Base-by-base conservation (phyloP, 1,139 yeast genomes). In the Lodderomyces theae region DNA sequence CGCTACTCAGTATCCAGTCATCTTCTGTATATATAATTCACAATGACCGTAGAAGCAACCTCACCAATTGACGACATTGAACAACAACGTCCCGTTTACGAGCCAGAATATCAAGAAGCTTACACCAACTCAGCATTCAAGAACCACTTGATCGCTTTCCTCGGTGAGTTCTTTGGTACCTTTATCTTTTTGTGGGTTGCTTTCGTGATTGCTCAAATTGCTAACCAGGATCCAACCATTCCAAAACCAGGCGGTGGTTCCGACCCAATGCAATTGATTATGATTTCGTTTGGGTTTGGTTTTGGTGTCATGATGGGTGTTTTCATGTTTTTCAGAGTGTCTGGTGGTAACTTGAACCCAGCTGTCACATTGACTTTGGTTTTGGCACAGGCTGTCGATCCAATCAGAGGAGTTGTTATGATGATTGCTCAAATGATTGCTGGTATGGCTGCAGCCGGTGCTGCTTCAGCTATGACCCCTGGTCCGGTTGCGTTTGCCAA, bases 361-460 rank as follows among this genome's bases (percentile, higher is more conserved):
- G 90, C 95, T 38, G 96, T 88, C 37, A 82, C 95, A 28, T 69
- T 86, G 41, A 70, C 92, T 28, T 69, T 87, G 57, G 74, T 80
- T 16, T 66, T 84, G 39, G 84, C 86, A 21, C 77, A 85, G 48
- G 94, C 89, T 41, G 74, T 85, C 47, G 77, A 87, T 34, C 89
- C 92, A 42, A 45, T 82, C 31, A 79, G 95, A 61, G 92, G 86
- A 51, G 63, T 69, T 31, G 60, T 85, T 42, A 79, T 84, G 80
- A 64, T 78, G 63, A 40, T 80, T 42, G 57, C 90, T 35, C 95
- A 88, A 68, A 62, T 87, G 55, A 63, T 86, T 59, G 96, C 84
- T 40, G 95, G 95, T 64, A 83, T 88, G 82, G 88, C 89, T 53
- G 96, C 96, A 45, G 95, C 95, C 45, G 96, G 88, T 61, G 92